A percentile compares a stretch with the other conserved stretches of the same genome.
These are phyloP conservation scores for Leptographium galeiforme DNA, from an alignment of 2,329 filamentous ascomycete species.

Conservation along the genomic window DNA sequence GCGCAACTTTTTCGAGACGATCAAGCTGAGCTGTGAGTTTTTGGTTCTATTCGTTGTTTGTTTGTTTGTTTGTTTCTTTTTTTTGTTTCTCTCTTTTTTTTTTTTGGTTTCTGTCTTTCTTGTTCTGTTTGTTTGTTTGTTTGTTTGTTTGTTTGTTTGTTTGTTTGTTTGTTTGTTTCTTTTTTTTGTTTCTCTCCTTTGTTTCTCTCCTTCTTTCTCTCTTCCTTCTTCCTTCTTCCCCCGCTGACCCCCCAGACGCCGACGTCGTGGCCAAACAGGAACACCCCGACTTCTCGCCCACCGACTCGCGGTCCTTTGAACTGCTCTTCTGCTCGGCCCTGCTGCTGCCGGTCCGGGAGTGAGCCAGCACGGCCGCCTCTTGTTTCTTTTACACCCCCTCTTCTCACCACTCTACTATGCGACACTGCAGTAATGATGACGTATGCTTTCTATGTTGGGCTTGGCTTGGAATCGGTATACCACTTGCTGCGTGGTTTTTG, in stretches of 20 bases:
- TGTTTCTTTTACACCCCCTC: not conserved
- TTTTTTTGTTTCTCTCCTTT: not conserved
- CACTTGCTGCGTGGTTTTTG: not conserved
- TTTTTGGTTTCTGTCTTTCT: slow-evolving; percentile 9
- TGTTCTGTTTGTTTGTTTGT: too few species aligned
- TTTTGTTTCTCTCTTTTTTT: not conserved
- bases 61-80: not conserved
- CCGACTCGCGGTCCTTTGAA: slow-evolving; percentile 32
- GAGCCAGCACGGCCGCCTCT: not conserved
- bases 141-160: not conserved
- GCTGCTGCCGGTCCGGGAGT: slow-evolving; percentile 19
- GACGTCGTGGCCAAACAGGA: slow-evolving; percentile 34
- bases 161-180: not conserved
- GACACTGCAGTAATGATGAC: too few species aligned
- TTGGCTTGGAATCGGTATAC: not conserved
- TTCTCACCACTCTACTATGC: not conserved
- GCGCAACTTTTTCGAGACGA: slow-evolving; percentile 37
- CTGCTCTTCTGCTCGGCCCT: slow-evolving; percentile 30
- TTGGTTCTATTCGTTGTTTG: too few species aligned
- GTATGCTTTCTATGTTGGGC: too few species aligned
- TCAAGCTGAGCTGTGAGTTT: slow-evolving; percentile 44
- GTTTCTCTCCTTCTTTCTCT: too few species aligned
- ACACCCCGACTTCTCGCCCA: slow-evolving; percentile 36
- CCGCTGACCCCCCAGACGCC: slow-evolving; percentile 16
- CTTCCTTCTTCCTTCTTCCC: too few species aligned